These are phyloP conservation scores for Tolypocladium tropicale DNA, from an alignment of 2,329 filamentous ascomycete species.

Conservation along the genomic window DNA sequence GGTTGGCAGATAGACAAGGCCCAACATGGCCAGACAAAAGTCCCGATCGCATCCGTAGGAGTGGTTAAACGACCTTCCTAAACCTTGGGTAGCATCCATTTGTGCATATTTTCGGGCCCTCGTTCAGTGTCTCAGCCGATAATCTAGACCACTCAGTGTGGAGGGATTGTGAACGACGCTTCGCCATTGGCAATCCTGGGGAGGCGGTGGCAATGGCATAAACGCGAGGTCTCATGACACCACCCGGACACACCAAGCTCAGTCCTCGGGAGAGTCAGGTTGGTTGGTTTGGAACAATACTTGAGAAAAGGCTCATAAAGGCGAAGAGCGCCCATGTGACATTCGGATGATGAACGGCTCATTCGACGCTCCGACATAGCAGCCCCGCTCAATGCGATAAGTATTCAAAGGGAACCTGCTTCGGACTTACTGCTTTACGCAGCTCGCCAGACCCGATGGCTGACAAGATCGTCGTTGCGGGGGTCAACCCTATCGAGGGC, in stretches of 20 bases:
- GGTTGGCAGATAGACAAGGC: neutral
- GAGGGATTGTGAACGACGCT: neutral
- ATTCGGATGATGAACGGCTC: neutral
- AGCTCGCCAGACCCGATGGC: neutral
- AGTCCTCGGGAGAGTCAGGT: neutral
- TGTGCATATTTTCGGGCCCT: neutral
- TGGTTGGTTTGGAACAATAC: neutral
- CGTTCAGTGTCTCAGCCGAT: neutral
- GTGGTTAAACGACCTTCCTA: neutral
- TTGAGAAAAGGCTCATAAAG: neutral
- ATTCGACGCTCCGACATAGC: neutral
- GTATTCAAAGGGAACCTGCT: neutral
- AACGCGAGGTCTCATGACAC: neutral
- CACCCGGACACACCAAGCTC: neutral
- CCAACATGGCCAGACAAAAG: neutral
- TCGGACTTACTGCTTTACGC: neutral
- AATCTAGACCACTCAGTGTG: neutral
- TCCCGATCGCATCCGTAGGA: neutral
- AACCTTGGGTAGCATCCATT: neutral
- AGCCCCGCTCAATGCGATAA: neutral
- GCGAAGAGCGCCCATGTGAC: neutral
- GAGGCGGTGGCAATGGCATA: neutral
- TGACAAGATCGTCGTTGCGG: neutral
- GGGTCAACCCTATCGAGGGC: neutral
- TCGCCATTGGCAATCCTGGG: neutral